These are phyloP conservation scores for Penicillium aurantiogriseum DNA, from an alignment of 2,329 filamentous ascomycete genomes.

Conservation along the genomic window DNA sequence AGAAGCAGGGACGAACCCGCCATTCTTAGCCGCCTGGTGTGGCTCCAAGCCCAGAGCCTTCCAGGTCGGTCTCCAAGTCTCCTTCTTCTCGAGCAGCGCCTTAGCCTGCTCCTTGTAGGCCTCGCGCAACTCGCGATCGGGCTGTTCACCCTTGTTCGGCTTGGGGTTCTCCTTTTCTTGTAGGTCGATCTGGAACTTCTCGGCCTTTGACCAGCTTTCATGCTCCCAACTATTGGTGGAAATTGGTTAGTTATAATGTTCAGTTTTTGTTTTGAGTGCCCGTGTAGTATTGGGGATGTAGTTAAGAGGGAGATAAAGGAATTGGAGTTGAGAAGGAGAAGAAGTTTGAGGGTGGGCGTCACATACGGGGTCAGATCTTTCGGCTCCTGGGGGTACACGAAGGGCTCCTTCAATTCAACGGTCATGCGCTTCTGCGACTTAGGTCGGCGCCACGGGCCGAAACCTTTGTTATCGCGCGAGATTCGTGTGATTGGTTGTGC, in stretches of 20 bases:
- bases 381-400: slow-evolving; percentile 78
- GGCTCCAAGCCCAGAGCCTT: slow-evolving; percentile 42
- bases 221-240: slow-evolving; percentile 57
- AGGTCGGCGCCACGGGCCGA: slow-evolving; percentile 66
- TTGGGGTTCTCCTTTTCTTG: slow-evolving; percentile 40
- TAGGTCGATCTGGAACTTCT: slow-evolving; percentile 39
- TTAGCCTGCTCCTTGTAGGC: slow-evolving; percentile 60
- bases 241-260: slow-evolving; percentile 11
- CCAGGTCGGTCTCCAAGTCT: slow-evolving; percentile 59
- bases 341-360: neutral
- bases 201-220: slow-evolving; percentile 54
- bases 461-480: slow-evolving; percentile 36
- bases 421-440: slow-evolving; percentile 87
- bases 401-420: slow-evolving; percentile 81
- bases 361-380: slow-evolving; percentile 59
- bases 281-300: neutral
- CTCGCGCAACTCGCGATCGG: slow-evolving; percentile 34
- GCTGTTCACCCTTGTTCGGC: slow-evolving; percentile 30
- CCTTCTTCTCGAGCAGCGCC: slow-evolving; percentile 59
- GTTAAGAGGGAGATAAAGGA: neutral
- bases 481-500: slow-evolving; percentile 60
- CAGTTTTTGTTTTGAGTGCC: neutral
- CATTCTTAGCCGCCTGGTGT: slow-evolving; percentile 19
- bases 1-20: neutral
- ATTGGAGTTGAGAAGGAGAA: neutral